Conservation (phyloP, 192 early-diverging fungal species). For the Gryganskiella cystojenkinii region DNA sequence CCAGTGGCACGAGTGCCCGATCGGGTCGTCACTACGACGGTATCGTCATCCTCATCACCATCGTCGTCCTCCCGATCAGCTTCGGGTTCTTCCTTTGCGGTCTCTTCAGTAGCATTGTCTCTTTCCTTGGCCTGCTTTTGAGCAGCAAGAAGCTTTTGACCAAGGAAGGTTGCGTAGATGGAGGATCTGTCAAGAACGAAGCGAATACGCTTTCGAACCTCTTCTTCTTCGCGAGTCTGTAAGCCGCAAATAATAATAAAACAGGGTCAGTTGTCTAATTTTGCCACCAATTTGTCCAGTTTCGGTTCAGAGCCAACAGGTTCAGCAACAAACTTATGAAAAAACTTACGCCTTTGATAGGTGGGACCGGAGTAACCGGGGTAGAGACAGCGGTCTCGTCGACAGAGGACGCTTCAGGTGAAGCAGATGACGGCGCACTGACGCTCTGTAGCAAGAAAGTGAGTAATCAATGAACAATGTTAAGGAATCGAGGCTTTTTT, state of each 20-base stretch:
- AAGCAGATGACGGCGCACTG: background rate
- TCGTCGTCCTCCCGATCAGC: conserved; percentile 1
- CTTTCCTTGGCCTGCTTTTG: conserved; percentile 13
- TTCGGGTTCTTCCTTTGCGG: conserved; percentile 12
- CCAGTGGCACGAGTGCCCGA: background rate
- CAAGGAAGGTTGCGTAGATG: conserved; percentile 82
- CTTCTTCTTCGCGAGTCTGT: conserved; percentile 71
- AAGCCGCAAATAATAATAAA: background rate
- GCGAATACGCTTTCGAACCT: conserved; percentile 75
- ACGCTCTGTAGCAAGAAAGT: conserved; percentile 9
- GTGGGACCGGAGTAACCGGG: no score
- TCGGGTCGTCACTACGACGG: background rate
- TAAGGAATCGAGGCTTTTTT: background rate
- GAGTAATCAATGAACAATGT: conserved; percentile 2
- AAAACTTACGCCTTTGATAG: no score
- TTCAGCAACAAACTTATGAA: no score
- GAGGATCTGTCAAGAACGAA: conserved; percentile 87
- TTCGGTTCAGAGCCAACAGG: no score
- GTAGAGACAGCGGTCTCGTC: background rate
- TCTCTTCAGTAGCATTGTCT: conserved; percentile 18
- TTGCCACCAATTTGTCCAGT: background rate
- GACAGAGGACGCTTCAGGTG: background rate
- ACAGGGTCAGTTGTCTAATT: conserved; percentile 4
- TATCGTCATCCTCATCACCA: background rate
- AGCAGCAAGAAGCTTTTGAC: conserved; percentile 64